A percentile compares a stretch with the other conserved stretches of the same genome.
phyloP scores from a whole-genome alignment of 495 filamentous ascomycete species.

The Penicillium antarcticum region DNA sequence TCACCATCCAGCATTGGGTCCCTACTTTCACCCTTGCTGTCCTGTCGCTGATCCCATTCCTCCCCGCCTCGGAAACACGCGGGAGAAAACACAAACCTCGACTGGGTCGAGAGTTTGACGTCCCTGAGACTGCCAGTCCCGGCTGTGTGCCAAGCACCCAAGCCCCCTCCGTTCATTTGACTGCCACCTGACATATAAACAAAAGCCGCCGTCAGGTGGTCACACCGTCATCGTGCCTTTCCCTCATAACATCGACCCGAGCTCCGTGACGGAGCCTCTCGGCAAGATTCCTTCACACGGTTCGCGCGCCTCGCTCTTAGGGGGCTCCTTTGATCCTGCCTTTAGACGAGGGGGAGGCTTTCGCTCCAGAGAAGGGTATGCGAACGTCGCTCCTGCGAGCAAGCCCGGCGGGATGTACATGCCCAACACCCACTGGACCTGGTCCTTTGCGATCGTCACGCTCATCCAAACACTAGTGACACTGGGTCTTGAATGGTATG shows the following conservation, averaged over 20 bases:
- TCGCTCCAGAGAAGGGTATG: slow-evolving; percentile 54
- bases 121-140: not conserved
- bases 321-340: slow-evolving; percentile 53
- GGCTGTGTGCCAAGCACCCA: slow-evolving; percentile 14
- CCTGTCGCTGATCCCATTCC: slow-evolving; percentile 2
- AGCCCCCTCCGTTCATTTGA: slow-evolving; percentile 12
- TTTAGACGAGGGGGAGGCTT: slow-evolving; percentile 51
- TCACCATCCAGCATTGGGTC: slow-evolving; percentile 1
- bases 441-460: slow-evolving; percentile 74
- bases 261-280: slow-evolving; percentile 46
- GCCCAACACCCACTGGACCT: slow-evolving; percentile 82
- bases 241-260: slow-evolving; percentile 25
- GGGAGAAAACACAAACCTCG: slow-evolving; percentile 2
- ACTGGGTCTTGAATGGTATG: slow-evolving; percentile 83
- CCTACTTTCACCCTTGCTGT: slow-evolving; percentile 1
- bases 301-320: slow-evolving; percentile 62
- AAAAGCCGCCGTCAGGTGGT: slow-evolving; percentile 30
- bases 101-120: slow-evolving; percentile 8
- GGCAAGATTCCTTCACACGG: slow-evolving; percentile 61
- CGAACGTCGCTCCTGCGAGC: slow-evolving; percentile 27
- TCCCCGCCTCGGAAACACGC: not conserved
- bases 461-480: slow-evolving; percentile 73
- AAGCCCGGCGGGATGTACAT: slow-evolving; percentile 56
- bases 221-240: slow-evolving; percentile 39
- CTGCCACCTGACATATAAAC: slow-evolving; percentile 15